Evolutionary conservation across 805 yeast species (phyloP).

Genomic region (Starmerella ratchasimensis): DNA sequence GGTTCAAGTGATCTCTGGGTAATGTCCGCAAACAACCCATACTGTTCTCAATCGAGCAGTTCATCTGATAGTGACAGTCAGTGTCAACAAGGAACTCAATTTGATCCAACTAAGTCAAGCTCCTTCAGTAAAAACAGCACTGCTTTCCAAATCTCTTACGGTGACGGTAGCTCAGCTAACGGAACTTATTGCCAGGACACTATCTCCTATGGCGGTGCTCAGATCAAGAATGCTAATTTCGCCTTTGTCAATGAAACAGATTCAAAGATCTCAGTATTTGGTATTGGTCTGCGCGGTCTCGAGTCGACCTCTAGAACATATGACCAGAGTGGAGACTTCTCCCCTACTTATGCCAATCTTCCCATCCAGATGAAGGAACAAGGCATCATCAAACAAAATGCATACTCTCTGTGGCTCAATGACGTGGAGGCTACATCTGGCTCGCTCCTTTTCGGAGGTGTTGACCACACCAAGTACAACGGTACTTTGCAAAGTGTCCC

Average conservation of each 20-base stretch:
- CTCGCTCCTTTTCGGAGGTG: conserved; percentile 32
- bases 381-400: conserved; percentile 31
- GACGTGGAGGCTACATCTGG: conserved; percentile 26
- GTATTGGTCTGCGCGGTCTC: conserved; percentile 26
- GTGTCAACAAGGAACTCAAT: conserved; percentile 14
- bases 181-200: conserved; percentile 53
- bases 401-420: conserved; percentile 37
- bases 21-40: conserved; percentile 35
- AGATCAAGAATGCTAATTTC: conserved; percentile 42
- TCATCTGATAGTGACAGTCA: background rate
- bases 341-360: conserved; percentile 23
- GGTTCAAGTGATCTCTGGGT: conserved; percentile 71
- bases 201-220: conserved; percentile 39
- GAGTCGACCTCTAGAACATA: conserved; percentile 27
- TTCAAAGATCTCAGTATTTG: conserved; percentile 43
- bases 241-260: conserved; percentile 62
- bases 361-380: conserved; percentile 28
- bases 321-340: conserved; percentile 10
- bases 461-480: conserved; percentile 31
- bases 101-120: conserved; percentile 19
- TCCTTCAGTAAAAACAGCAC: conserved; percentile 14
- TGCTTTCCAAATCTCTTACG: conserved; percentile 23
- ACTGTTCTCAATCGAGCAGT: conserved; percentile 18
- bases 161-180: conserved; percentile 37
- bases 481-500: conserved; percentile 30